Evolutionary conservation across 108 stramenopile genomes (phyloP), one percentile per base, ranked within the genome.

Genomic region (Cyclostephanos invisitatus): DNA sequence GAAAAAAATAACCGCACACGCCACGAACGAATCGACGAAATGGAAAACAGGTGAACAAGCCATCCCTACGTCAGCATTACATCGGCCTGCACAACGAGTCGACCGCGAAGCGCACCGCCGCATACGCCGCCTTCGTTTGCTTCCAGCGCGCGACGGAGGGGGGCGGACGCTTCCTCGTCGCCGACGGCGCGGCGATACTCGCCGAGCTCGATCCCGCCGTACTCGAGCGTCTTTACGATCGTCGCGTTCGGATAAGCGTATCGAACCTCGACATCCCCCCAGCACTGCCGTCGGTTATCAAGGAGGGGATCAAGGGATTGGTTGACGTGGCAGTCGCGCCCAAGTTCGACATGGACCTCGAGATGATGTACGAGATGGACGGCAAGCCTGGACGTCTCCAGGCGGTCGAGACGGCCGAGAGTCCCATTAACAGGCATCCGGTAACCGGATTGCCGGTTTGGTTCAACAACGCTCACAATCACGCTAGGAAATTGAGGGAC

Each of bases 311-410:
- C 60, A 89, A 87, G 71, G 54, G 59, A 27, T 28, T 90, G 20
- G 91, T 96, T 0, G 90, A 87, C 71, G 87, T 80, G 22, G 86
- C 88, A 8, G 91, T 96, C 18, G 91, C 94, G 18, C 94, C 94
- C 59, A 96, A 96, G 65, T 96, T 96, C 78, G 94, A 96, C 63
- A 96, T 96, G 94, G 94, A 93, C 73, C 74, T 96, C 78, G 94
- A 96, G 74, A 93, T 96, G 91, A 89, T 93, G 68, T 91, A 86
- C 63, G 94, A 87, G 72, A 73, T 78, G 32, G 94, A 96, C 75
- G 94, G 94, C 21, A 93, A 90, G 83, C 87, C 87, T 10, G 91
- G 91, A 36, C 87, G 94, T 62, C 71, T 94, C 18, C 67, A 88
- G 83, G 94, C 94, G 9, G 86, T 96, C 6, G 94, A 96, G 68